Conservation (phyloP, 345 rosid genomes). For the Aethionema arabicum region DNA sequence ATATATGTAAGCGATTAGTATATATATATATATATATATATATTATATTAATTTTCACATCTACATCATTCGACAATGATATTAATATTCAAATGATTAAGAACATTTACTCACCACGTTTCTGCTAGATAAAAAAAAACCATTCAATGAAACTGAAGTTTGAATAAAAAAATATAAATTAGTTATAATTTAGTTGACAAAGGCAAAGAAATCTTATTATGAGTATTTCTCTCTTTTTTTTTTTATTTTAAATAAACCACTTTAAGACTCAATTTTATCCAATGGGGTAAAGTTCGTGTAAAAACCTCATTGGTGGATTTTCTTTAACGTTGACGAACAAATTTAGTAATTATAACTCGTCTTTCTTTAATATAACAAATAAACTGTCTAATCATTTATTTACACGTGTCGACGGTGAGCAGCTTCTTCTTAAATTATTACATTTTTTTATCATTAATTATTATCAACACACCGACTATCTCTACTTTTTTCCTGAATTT, state of each 20-base stretch:
- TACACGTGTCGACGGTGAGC: slow-evolving; percentile 19
- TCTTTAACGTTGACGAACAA: slow-evolving; percentile 27
- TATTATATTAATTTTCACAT: too few relatives aligned
- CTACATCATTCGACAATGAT: too few relatives aligned
- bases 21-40: too few relatives aligned
- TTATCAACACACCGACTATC: slow-evolving; percentile 13
- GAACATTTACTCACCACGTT: too few relatives aligned
- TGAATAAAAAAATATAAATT: background rate
- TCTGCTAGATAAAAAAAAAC: background rate
- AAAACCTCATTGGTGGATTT: slow-evolving; percentile 20
- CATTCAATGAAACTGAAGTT: slow-evolving; percentile 29
- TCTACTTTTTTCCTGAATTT: background rate
- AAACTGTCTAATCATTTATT: slow-evolving; percentile 15
- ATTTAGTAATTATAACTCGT: slow-evolving; percentile 27
- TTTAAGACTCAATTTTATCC: slow-evolving; percentile 21
- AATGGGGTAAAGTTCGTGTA: slow-evolving; percentile 20
- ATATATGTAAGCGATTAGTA: too few relatives aligned
- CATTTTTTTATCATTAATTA: background rate
- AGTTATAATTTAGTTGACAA: background rate
- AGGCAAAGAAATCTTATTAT: background rate
- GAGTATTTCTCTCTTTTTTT: background rate
- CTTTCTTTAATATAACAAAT: background rate
- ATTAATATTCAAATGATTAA: too few relatives aligned
- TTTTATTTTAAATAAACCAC: background rate
- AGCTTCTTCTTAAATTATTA: background rate